Percentiles rank a stretch among this genome's conserved stretches.
Evolutionary conservation across 2,329 filamentous ascomycete species (phyloP).

Genomic region (Cercospora sp.): DNA sequence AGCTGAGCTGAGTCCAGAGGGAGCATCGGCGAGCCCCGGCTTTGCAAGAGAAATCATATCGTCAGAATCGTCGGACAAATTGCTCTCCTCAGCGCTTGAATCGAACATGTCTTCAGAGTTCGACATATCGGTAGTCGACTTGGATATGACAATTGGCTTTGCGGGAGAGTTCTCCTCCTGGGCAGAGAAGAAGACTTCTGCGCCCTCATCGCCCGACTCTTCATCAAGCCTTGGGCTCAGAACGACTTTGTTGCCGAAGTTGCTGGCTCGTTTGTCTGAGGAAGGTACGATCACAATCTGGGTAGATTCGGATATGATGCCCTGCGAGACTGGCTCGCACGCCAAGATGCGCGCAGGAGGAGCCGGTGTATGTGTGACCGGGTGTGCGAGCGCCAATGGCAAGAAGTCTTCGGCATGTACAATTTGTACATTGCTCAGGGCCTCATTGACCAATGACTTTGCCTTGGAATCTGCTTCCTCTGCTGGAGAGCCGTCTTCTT

Average conservation of each 20-base stretch:
- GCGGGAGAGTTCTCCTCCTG: conserved; percentile 66
- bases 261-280: conserved; percentile 53
- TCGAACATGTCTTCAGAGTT: conserved; percentile 57
- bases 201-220: conserved; percentile 55
- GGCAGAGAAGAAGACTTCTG: conserved; percentile 90
- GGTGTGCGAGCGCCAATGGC: conserved; percentile 76
- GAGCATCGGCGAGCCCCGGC: conserved; percentile 74
- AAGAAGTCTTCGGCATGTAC: conserved; percentile 83
- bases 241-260: conserved; percentile 28
- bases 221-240: conserved; percentile 38
- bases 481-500: conserved; percentile 18
- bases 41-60: conserved; percentile 89
- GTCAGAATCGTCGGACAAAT: conserved; percentile 88
- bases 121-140: conserved; percentile 42
- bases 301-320: conserved; percentile 72
- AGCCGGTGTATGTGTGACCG: conserved; percentile 79
- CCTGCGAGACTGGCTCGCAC: conserved; percentile 94
- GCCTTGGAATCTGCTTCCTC: conserved; percentile 26
- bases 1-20: conserved; percentile 76
- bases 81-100: conserved; percentile 66
- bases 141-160: conserved; percentile 42
- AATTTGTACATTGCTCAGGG: conserved; percentile 69
- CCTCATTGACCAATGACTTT: conserved; percentile 61
- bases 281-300: conserved; percentile 78
- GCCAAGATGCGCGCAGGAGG: conserved; percentile 84